Percentiles rank a stretch among this genome's conserved stretches.
phyloP scores from a whole-genome alignment of 495 filamentous ascomycete species.

The Penicillium maclennaniae region DNA sequence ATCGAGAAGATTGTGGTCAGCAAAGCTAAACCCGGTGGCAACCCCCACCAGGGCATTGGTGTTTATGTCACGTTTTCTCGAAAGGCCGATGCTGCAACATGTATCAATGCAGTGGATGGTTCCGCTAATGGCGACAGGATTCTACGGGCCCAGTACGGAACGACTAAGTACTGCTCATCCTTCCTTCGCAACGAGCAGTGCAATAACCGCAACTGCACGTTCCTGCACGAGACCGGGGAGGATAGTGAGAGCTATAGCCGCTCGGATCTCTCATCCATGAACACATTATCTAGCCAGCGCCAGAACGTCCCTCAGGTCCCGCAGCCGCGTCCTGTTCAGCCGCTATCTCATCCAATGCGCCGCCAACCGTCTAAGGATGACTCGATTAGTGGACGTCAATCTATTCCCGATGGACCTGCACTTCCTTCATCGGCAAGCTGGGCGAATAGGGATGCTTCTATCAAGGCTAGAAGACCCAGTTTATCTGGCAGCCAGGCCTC shows the following conservation, averaged over 20 bases:
- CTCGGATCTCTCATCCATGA: slow-evolving; percentile 94
- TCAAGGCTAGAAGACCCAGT: slow-evolving; percentile 67
- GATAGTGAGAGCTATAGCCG: slow-evolving; percentile 95
- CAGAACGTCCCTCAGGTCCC: slow-evolving; percentile 27
- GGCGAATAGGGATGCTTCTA: slow-evolving; percentile 72
- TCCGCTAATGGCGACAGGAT: slow-evolving; percentile 85
- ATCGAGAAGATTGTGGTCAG: slow-evolving; percentile 99
- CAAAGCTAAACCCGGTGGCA: slow-evolving; percentile 75
- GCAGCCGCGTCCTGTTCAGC: slow-evolving; percentile 31
- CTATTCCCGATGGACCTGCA: slow-evolving; percentile 69
- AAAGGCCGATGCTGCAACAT: slow-evolving; percentile 79
- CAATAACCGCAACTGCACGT: slow-evolving; percentile 93
- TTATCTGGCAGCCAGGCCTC: slow-evolving; percentile 72
- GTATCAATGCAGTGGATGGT: slow-evolving; percentile 88
- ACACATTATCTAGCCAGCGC: slow-evolving; percentile 76
- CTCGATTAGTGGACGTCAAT: slow-evolving; percentile 51
- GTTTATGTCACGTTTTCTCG: slow-evolving; percentile 95
- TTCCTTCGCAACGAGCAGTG: slow-evolving; percentile 91
- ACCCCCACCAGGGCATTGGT: slow-evolving; percentile 76
- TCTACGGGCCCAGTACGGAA: slow-evolving; percentile 89
- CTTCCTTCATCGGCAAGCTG: slow-evolving; percentile 91
- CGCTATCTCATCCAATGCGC: slow-evolving; percentile 67
- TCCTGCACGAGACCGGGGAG: slow-evolving; percentile 94
- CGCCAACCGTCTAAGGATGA: slow-evolving; percentile 75
- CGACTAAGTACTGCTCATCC: slow-evolving; percentile 98